phyloP scores from a whole-genome alignment of 2,329 filamentous ascomycete species.

The Paecilomyces dactylethromorphus region DNA sequence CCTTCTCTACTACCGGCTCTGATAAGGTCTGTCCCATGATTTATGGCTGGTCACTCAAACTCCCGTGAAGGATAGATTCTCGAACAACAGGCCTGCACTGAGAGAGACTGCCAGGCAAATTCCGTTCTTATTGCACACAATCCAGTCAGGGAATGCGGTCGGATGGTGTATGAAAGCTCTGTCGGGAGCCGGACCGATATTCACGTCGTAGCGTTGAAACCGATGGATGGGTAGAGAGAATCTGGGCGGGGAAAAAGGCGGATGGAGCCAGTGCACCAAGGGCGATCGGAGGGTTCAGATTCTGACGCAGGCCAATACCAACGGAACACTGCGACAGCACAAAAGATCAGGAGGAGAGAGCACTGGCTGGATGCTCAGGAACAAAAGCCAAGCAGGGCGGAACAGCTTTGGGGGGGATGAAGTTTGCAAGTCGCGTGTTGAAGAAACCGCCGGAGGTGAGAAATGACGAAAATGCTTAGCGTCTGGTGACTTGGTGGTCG shows the following conservation, averaged over 20 bases:
- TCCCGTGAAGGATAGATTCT: constrained; percentile 5
- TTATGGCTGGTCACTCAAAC: constrained; percentile 19
- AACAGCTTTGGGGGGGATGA: not conserved
- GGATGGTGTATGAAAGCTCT: constrained; percentile 1
- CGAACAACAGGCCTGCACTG: constrained; percentile 9
- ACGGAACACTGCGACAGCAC: not conserved
- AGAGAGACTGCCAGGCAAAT: constrained; percentile 5
- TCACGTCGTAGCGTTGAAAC: not conserved
- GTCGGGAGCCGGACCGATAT: not conserved
- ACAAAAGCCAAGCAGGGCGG: not conserved
- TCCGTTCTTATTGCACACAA: not conserved
- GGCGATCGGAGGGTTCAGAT: not conserved
- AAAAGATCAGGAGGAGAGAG: not conserved
- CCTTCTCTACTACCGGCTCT: constrained; percentile 98
- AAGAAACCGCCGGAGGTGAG: constrained; percentile 1
- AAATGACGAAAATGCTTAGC: constrained; percentile 19
- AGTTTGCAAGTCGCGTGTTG: constrained; percentile 8
- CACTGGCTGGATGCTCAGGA: not conserved
- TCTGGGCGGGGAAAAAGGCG: not conserved
- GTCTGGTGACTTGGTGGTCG: constrained; percentile 3
- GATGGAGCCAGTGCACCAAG: not conserved
- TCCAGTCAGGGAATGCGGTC: constrained; percentile 3
- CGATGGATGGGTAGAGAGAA: not conserved
- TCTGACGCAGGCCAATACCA: not conserved
- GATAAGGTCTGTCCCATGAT: constrained; percentile 98